Base-by-base conservation (phyloP, 805 yeast genomes). In the Kuraishia capsulata region DNA sequence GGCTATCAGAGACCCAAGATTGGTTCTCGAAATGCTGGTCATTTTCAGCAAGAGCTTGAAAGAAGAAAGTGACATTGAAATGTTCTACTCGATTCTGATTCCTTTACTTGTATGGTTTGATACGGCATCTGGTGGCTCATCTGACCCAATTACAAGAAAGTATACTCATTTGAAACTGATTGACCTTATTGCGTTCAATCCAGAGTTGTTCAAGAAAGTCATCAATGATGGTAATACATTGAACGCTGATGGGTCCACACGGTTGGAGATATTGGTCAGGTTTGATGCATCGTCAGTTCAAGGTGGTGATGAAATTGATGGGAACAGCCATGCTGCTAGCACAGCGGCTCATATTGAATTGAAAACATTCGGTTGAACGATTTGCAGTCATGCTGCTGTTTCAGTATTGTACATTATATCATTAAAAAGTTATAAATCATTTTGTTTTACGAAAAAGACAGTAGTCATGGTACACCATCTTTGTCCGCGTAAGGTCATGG, bases 131-230 rank as follows among this genome's bases (percentile, higher is more conserved):
- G 45, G 4, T 47, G 51, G 50, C 38, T 47, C 36, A 42, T 43
- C 45, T 3, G 44, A 49, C 8, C 50, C 51, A 2, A 42, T 40
- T 3, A 46, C 60, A 40, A 57, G 52, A 13, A 45, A 45, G 2
- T 76, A 74, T 35, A 49, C 70, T 4, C 76, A 68, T 41, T 65
- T 61, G 11, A 71, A 73, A 42, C 43, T 80, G 35, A 33, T 77
- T 23, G 62, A 62, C 6, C 56, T 81, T 40, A 62, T 78, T 13
- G 56, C 60, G 13, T 51, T 65, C 36, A 61, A 66, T 41, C 63
- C 78, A 1, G 57, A 50, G 2, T 50, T 60, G 6, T 80, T 81
- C 59, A 80, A 78, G 44, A 30, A 35, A 0, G 71, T 68, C 3
- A 62, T 78, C 11, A 62, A 53, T 20, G 53, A 50, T 1, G 48